Evolutionary conservation across 306 rosid species (phyloP).

Genomic region (Cicer cuneatum): DNA sequence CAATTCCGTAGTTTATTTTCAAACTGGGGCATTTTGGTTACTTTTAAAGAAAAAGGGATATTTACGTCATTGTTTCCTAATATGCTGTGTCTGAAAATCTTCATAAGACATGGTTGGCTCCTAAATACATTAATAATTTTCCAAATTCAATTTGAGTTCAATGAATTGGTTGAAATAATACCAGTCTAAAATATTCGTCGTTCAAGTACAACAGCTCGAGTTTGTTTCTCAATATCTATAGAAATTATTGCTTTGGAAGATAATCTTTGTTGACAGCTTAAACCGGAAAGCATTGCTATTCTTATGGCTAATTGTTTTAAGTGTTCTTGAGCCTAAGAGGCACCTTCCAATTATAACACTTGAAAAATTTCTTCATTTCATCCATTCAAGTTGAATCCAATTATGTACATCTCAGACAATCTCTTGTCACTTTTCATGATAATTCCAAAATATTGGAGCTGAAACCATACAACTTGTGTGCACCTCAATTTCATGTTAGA

Average conservation of each 20-base stretch:
- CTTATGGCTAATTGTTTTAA: background rate
- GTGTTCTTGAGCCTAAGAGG: background rate
- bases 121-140: background rate
- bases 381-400: background rate
- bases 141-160: constrained; percentile 20
- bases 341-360: constrained; percentile 9
- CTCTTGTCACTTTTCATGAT: background rate
- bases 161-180: constrained; percentile 15
- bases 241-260: background rate
- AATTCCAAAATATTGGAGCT: constrained; percentile 5
- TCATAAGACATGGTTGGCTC: constrained; percentile 11
- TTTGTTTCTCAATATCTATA: background rate
- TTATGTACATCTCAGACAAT: background rate
- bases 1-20: too few species aligned
- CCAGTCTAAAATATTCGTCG: constrained; percentile 13
- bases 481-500: background rate
- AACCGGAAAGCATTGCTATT: background rate
- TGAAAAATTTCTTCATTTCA: background rate
- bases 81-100: constrained; percentile 4
- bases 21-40: too few species aligned
- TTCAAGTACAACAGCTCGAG: background rate
- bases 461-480: background rate
- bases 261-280: background rate
- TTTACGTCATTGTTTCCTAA: too few species aligned
- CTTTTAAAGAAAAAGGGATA: too few species aligned